Percentiles rank a stretch among this genome's conserved stretches.
These are phyloP conservation scores for Phoma sp. DNA, from an alignment of 2,329 filamentous ascomycete species.

Conservation along the genomic window DNA sequence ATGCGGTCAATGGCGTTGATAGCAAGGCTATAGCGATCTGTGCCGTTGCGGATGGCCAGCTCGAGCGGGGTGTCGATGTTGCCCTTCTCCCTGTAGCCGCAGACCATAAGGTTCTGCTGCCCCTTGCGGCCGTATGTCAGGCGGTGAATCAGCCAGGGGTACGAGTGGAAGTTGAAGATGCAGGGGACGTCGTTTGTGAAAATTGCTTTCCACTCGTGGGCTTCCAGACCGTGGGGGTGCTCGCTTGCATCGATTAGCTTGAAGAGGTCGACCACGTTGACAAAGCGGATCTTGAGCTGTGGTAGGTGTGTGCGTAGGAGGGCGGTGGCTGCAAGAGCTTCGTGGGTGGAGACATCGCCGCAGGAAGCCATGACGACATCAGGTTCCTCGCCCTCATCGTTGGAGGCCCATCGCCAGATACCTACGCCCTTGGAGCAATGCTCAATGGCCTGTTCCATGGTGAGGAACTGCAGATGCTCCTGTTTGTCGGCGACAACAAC, in stretches of 20 bases:
- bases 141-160: slow-evolving; percentile 80
- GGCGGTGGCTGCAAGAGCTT: slow-evolving; percentile 75
- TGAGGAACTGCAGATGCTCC: slow-evolving; percentile 76
- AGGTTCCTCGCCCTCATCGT: slow-evolving; percentile 70
- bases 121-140: slow-evolving; percentile 77
- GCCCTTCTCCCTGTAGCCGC: slow-evolving; percentile 81
- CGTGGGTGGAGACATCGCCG: slow-evolving; percentile 75
- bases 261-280: slow-evolving; percentile 83
- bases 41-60: slow-evolving; percentile 77
- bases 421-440: slow-evolving; percentile 81
- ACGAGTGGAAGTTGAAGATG: slow-evolving; percentile 85
- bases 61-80: slow-evolving; percentile 84
- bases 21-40: slow-evolving; percentile 77
- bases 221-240: slow-evolving; percentile 72
- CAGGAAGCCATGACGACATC: slow-evolving; percentile 79
- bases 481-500: slow-evolving; percentile 82
- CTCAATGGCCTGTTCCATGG: slow-evolving; percentile 72
- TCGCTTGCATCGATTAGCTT: slow-evolving; percentile 73
- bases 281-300: slow-evolving; percentile 75
- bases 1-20: slow-evolving; percentile 78
- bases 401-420: slow-evolving; percentile 79
- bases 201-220: slow-evolving; percentile 66
- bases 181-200: slow-evolving; percentile 76
- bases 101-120: slow-evolving; percentile 71
- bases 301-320: slow-evolving; percentile 74